Evolutionary conservation across 768 basidiomycete species (phyloP), one percentile per base, ranked within the genome.

Genomic region (Leccinum variicolor): DNA sequence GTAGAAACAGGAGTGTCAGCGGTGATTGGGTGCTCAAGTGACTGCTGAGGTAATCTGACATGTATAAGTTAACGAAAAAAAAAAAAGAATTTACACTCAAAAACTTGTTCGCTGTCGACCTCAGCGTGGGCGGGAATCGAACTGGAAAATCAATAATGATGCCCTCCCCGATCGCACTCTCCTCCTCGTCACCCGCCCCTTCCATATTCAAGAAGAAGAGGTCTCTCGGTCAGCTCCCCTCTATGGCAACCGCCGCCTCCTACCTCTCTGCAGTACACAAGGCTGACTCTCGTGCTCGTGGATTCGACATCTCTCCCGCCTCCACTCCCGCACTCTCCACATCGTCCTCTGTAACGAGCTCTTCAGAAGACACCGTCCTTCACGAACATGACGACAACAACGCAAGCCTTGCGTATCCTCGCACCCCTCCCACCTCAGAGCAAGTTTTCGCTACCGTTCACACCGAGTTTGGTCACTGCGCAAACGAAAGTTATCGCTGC

Each of bases 401-500:
- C 62, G 82, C 87, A 56, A 83, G 82, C 8, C 81, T 92, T 47
- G 71, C 82, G 8, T 77, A 83, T 53, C 89, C 89, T 17, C 66
- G 75, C 50, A 75, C 74, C n/a, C 85, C 91, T 2, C 91, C 91
- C 1, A 92, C 87, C 36, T 92, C 90, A 0, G 86, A 89, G 68
- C 87, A 92, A 66, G 79, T 86, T 28, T 90, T 89, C 70, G 81
- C 75, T 41, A 90, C 89, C 13, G 80, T 89, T 41, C 91, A 98
- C 75, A 82, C 90, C 25, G 95, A 98, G 75, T 98, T 95, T 69
- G 95, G 95, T 1, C 92, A 94, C 72, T 94, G 91, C 66, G 84
- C 83, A 25, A 86, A 93, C 65, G 84, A 90, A 60, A 77, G 77
- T 25, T 91, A 84, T 69, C 79, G 93, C n/a, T 80, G 84, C 63